Evolutionary conservation across 352 stramenopile species (phyloP).

Genomic region (Globisporangium emineosum): DNA sequence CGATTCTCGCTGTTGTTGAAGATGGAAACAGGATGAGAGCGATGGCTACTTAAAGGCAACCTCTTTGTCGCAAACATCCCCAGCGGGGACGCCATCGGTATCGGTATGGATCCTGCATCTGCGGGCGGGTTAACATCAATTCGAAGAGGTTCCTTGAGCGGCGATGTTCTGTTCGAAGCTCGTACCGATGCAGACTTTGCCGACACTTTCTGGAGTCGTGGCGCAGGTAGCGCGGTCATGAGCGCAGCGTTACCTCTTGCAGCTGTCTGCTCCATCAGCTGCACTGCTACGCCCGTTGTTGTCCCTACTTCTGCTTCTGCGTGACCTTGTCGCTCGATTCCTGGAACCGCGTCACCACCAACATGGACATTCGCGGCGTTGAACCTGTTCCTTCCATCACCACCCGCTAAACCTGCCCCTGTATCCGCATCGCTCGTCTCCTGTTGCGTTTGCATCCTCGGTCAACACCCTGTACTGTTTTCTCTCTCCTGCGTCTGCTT

Average conservation of each 20-base stretch:
- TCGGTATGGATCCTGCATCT: conserved; percentile 11
- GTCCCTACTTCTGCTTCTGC: background rate
- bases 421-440: background rate
- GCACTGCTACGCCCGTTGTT: background rate
- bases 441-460: background rate
- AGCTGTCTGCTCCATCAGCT: background rate
- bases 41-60: conserved; percentile 25
- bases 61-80: conserved; percentile 49
- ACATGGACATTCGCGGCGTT: background rate
- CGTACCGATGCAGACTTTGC: conserved; percentile 13
- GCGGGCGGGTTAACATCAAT: conserved; percentile 45
- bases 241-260: background rate
- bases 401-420: background rate
- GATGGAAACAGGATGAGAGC: conserved; percentile 32
- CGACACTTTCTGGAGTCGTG: conserved; percentile 3
- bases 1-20: conserved; percentile 29
- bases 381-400: conserved; percentile 1
- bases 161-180: conserved; percentile 11
- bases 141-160: conserved; percentile 27
- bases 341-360: background rate
- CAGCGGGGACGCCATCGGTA: conserved; percentile 37
- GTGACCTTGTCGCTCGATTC: background rate
- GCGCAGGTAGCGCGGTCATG: conserved; percentile 2
- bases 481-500: background rate
- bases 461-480: background rate